These are phyloP conservation scores for Sclerotinia glacialis DNA, from an alignment of 2,329 filamentous ascomycete genomes.

Conservation along the genomic window DNA sequence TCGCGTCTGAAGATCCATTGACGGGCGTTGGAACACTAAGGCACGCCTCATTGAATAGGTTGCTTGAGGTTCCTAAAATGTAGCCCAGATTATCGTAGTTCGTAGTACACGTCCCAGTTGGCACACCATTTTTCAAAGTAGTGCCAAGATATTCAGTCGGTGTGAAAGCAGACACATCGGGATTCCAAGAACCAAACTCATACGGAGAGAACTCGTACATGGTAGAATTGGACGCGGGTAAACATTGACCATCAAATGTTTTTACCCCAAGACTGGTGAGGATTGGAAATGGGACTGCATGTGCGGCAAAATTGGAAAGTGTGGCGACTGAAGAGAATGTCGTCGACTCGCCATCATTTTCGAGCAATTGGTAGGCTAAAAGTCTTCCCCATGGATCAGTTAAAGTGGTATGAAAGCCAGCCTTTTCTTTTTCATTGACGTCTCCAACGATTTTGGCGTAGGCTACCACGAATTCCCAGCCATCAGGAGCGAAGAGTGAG, in stretches of 20 bases:
- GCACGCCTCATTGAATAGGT: constrained; percentile 42
- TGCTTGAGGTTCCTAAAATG: constrained; percentile 46
- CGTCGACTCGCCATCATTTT: constrained; percentile 22
- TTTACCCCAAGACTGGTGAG: constrained; percentile 44
- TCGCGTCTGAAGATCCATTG: constrained; percentile 28
- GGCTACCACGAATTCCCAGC: constrained; percentile 37
- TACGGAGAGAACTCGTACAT: constrained; percentile 65
- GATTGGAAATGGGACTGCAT: constrained; percentile 46
- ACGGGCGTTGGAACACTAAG: constrained; percentile 17
- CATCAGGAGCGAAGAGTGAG: constrained; percentile 41
- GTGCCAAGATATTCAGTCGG: constrained; percentile 60
- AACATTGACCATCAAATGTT: constrained; percentile 41
- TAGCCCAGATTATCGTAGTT: constrained; percentile 51
- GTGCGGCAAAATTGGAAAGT: constrained; percentile 43
- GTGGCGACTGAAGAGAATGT: constrained; percentile 34
- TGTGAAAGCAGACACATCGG: constrained; percentile 57
- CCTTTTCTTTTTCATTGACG: constrained; percentile 36
- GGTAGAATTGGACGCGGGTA: constrained; percentile 50
- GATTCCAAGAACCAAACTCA: constrained; percentile 65
- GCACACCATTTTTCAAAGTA: constrained; percentile 51
- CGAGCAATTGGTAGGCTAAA: constrained; percentile 31
- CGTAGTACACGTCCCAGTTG: constrained; percentile 44
- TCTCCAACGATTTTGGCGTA: constrained; percentile 28
- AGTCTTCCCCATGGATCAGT: constrained; percentile 33
- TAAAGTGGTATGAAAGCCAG: constrained; percentile 33